Percentiles rank a stretch among this genome's conserved stretches.
Conservation (phyloP, 2,329 filamentous ascomycete genomes). For the Colletotrichum lindemuthianum region DNA sequence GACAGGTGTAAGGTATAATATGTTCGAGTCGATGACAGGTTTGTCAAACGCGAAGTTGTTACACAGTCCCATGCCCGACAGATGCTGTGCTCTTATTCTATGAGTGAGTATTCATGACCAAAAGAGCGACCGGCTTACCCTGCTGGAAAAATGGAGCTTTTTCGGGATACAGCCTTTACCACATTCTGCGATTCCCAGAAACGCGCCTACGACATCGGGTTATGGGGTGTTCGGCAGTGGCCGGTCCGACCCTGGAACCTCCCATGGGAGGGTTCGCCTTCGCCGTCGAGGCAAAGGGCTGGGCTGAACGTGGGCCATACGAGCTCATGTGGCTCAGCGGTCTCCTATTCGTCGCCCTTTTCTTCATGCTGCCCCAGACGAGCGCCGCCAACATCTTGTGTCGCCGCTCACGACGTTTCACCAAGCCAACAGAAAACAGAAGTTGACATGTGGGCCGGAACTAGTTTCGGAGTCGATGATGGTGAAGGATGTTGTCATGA, state of each 20-base stretch:
- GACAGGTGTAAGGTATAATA: too few species aligned
- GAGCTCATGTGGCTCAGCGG: constrained; percentile 39
- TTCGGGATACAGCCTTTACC: constrained; percentile 23
- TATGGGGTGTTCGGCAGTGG: constrained; percentile 25
- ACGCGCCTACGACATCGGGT: constrained; percentile 20
- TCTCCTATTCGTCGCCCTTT: constrained; percentile 35
- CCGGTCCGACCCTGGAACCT: constrained; percentile 26
- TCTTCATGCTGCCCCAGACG: constrained; percentile 42
- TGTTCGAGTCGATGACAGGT: too few species aligned
- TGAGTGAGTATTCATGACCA: too few species aligned
- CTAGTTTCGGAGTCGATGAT: constrained; percentile 33
- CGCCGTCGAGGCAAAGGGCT: constrained; percentile 32
- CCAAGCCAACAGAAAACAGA: constrained; percentile 34
- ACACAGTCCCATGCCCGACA: too few species aligned
- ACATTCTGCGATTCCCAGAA: constrained; percentile 16
- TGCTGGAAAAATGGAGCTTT: neutral
- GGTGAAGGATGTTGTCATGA: constrained; percentile 36
- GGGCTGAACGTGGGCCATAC: constrained; percentile 42
- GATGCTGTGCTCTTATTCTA: too few species aligned
- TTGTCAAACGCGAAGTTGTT: too few species aligned
- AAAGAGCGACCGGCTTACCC: too few species aligned
- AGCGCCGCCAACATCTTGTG: constrained; percentile 39
- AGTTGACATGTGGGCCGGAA: constrained; percentile 15
- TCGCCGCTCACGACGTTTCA: constrained; percentile 35
- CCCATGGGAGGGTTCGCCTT: constrained; percentile 28